Conservation (phyloP, 2,329 filamentous ascomycete genomes). For the Dactylellina haptotyla region DNA sequence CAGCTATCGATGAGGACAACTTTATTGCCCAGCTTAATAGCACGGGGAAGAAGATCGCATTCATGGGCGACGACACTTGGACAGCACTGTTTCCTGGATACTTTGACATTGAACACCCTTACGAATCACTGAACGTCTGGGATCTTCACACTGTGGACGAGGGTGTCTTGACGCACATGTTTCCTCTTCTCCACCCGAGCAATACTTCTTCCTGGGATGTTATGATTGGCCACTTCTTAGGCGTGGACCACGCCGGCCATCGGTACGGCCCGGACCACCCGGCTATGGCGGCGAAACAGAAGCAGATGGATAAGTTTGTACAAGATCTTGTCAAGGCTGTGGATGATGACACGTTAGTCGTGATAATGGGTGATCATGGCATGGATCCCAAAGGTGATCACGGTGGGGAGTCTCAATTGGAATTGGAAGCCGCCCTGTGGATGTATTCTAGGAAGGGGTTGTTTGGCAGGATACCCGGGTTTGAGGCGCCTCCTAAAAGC, state of each 20-base stretch:
- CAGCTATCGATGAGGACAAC: conserved; percentile 93
- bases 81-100: conserved; percentile 90
- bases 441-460: conserved; percentile 92
- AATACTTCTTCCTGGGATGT: conserved; percentile 84
- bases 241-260: conserved; percentile 96
- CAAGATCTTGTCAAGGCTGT: conserved; percentile 75
- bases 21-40: conserved; percentile 72
- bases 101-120: conserved; percentile 88
- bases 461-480: conserved; percentile 74
- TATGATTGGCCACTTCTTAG: conserved; percentile 91
- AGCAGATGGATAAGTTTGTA: conserved; percentile 88
- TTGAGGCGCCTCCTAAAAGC: conserved; percentile 68
- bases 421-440: conserved; percentile 93
- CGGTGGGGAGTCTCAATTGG: conserved; percentile 96
- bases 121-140: conserved; percentile 98
- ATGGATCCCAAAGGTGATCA: conserved; percentile 99
- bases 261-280: conserved; percentile 92
- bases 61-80: conserved; percentile 99
- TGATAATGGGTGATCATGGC: conserved; percentile 99
- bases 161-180: conserved; percentile 88
- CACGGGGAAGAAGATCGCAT: conserved; percentile 81
- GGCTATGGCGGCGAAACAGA: conserved; percentile 88
- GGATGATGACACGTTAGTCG: conserved; percentile 85
- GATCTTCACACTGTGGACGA: conserved; percentile 97
- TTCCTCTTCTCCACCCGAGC: conserved; percentile 77